Base-by-base conservation (phyloP, 2,329 filamentous ascomycete species). In the Phialocephala sp. region DNA sequence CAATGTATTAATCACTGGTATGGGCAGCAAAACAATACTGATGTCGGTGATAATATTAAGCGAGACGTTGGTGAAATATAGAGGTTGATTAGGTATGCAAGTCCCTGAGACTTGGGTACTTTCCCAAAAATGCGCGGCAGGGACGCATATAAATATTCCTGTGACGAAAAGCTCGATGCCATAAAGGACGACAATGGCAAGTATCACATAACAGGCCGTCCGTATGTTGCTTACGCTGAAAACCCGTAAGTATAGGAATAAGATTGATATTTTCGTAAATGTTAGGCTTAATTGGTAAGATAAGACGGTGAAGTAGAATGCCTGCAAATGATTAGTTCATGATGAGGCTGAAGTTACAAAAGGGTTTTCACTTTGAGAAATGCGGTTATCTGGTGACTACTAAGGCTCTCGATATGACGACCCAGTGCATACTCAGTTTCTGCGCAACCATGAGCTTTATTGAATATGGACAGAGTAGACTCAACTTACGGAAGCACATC, bases 21-120 rank as follows among this genome's bases (percentile, higher is more conserved):
- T 69, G 1, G 76, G 76, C 55, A 77, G 69, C 8, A 74, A 27
- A 20, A 78, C 66, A 65, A 79, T 76, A 35, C 75, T 65, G 27
- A 77, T 50, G 59, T 79, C 77, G 4, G 74, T 76, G 9, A 73
- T 20, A 41, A 79, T 77, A 56, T 77, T 78, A 67, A 76, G 72
- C 5, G 74, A 68, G 14, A 75, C 82, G 65, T 84, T 84, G 58
- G 80, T 77, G 64, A 82, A 80, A 83, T 83, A 86, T 64, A 82
- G 18, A 6, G 37, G n/a, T 12, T 35, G 14, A 35, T 20, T 22
- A 2, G 62, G 47, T 27, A 64, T n/a, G 35, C 62, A 64, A 2
- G 11, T 54, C 11, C 62, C 60, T 22, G 56, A 18, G 11, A 41
- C 55, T 6, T 50, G 45, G 14, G 57, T n/a, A 35, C 37, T 35